phyloP scores from a whole-genome alignment of 352 stramenopile species.

The Stramenopiles sp. region DNA sequence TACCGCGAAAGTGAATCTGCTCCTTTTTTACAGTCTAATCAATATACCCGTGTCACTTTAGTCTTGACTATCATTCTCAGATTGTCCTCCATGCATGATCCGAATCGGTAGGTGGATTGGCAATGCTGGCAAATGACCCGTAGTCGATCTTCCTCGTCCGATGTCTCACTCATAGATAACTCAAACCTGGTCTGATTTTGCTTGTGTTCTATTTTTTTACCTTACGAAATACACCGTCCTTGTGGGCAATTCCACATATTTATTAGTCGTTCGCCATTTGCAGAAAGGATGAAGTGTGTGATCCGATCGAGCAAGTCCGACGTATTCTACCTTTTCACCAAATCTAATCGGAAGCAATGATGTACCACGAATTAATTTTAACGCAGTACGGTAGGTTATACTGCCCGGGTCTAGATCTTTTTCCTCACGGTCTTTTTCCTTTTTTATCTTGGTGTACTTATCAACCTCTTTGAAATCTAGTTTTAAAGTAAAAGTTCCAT shows the following conservation, averaged over 20 bases:
- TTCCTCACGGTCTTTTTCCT: neutral
- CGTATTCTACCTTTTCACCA: neutral
- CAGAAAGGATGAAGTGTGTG: neutral
- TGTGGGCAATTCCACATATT: neutral
- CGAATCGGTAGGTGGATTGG: too few species aligned
- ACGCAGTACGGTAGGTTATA: constrained; percentile 2
- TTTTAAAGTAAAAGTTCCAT: neutral
- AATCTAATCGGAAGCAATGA: neutral
- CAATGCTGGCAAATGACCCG: too few species aligned
- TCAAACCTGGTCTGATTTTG: too few species aligned
- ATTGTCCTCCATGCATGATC: too few species aligned
- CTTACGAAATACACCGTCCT: neutral
- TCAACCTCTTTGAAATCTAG: neutral
- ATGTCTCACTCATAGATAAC: too few species aligned
- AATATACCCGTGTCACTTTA: too few species aligned
- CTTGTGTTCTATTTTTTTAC: too few species aligned
- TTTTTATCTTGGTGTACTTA: neutral
- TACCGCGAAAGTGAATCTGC: too few species aligned
- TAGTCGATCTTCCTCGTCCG: too few species aligned
- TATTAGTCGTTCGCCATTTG: neutral
- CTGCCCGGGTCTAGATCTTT: neutral
- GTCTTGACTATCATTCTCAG: too few species aligned
- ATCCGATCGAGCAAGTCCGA: neutral
- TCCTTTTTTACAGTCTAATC: too few species aligned
- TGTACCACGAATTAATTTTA: neutral